These are phyloP conservation scores for Chondrus crispus DNA, from an alignment of 23 red algal species.

Conservation along the genomic window DNA sequence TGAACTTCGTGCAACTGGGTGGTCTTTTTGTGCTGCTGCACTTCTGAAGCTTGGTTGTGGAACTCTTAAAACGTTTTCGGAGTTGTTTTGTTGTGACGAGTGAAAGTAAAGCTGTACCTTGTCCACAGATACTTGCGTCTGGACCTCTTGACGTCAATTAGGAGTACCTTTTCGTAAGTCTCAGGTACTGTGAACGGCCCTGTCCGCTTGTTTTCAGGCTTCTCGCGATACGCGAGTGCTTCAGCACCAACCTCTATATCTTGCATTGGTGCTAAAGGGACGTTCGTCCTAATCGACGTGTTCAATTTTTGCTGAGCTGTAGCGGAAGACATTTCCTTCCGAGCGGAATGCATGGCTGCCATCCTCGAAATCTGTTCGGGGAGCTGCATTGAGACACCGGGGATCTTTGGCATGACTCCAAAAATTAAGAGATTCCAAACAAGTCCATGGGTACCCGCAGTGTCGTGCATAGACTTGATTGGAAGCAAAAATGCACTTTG, in stretches of 20 bases:
- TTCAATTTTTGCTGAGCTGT: not conserved
- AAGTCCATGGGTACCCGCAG: not conserved
- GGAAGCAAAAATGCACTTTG: not conserved
- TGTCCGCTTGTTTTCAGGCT: not conserved
- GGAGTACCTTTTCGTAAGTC: not conserved
- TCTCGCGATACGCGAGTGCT: not conserved
- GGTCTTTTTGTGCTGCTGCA: too few relatives aligned
- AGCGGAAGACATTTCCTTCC: not conserved
- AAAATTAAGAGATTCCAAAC: not conserved
- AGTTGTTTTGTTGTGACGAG: too few relatives aligned
- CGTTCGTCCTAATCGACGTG: not conserved
- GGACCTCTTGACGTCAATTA: not conserved
- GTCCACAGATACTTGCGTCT: not conserved
- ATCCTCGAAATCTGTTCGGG: not conserved
- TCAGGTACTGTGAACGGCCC: not conserved
- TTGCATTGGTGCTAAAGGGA: not conserved
- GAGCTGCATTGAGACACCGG: not conserved
- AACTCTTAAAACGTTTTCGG: too few relatives aligned
- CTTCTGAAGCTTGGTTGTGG: too few relatives aligned
- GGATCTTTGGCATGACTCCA: not conserved
- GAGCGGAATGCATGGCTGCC: not conserved
- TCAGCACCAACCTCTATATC: not conserved
- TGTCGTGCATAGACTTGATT: not conserved
- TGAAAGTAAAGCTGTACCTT: constrained; percentile 4
- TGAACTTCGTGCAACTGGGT: too few relatives aligned